Conservation (phyloP, 176 grass and related monocot genomes). For the Zoysia japonica region DNA sequence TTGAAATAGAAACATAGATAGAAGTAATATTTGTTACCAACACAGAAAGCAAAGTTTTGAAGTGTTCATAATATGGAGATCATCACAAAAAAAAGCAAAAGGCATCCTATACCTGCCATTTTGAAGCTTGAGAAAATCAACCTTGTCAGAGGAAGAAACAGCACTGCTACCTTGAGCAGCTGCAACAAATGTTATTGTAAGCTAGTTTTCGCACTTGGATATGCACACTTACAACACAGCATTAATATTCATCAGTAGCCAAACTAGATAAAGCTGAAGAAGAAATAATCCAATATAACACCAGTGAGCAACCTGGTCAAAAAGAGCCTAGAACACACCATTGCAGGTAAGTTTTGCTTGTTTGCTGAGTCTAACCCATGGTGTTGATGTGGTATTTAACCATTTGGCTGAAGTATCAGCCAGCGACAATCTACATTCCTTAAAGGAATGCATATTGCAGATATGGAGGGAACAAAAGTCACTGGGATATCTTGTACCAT, state of each 20-base stretch:
- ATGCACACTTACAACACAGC: conserved; percentile 13
- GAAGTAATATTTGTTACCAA: background rate
- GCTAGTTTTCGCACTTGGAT: conserved; percentile 18
- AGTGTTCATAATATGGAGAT: conserved; percentile 4
- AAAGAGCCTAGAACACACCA: conserved; percentile 91
- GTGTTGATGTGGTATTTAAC: conserved; percentile 54
- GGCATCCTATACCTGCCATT: conserved; percentile 77
- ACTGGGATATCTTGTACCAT: conserved; percentile 62
- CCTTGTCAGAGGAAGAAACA: conserved; percentile 61
- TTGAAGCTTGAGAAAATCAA: conserved; percentile 97
- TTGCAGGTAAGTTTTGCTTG: conserved; percentile 63
- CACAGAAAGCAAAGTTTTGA: background rate
- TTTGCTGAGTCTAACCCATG: conserved; percentile 53
- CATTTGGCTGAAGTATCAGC: conserved; percentile 70
- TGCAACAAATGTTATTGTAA: conserved; percentile 49
- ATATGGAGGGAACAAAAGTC: conserved; percentile 60
- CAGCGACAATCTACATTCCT: conserved; percentile 61
- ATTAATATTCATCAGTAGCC: conserved; percentile 19
- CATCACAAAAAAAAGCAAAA: conserved; percentile 5
- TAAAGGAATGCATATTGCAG: conserved; percentile 46
- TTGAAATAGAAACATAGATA: background rate
- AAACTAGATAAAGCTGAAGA: background rate
- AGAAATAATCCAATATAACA: conserved; percentile 34
- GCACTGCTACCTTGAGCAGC: conserved; percentile 61
- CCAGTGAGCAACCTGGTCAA: conserved; percentile 48